Base-by-base conservation (phyloP, 1,284 basidiomycete genomes). In the Moniliella sp. region DNA sequence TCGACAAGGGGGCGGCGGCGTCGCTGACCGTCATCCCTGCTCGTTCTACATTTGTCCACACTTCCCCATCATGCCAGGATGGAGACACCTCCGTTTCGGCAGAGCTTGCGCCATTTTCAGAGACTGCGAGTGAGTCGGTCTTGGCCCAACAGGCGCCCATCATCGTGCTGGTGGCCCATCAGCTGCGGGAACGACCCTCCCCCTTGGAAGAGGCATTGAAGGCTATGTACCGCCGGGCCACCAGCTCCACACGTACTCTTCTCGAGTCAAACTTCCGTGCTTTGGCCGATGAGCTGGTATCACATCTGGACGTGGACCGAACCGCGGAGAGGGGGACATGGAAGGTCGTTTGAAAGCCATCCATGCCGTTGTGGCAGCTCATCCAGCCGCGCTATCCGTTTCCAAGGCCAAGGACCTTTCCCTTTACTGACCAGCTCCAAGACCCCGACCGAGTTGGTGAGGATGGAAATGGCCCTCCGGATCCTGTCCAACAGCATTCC, bases 401-500 rank as follows among this genome's bases (percentile, higher is more conserved):
- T 65, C 70, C 0, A 77, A 80, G 39, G 82, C 81, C 1, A 74
- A 74, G 11, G 75, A 75, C 2, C 65, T 91, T 65, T 88, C 2
- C 82, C 83, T 0, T 88, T 86, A 49, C 65, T 93, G 31, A 82
- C 81, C 61, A 76, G 75, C 42, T 73, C 76, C 0, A 69, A 70
- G 4, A 74, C 72, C 11, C 78, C 81, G 48, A 45, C 68, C 53
- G 83, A 93, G 35, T 70, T 80, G 42, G 64, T 69, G 0, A 40
- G 53, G 25, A 40, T 57, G 36, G 54, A 53, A 21, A 29, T 46
- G 28, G 35, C 57, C 14, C 37, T 94, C 16, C 76, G 76, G 42
- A 80, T 91, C 30, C 94, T 91, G 64, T 69, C 76, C 27, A 69
- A 70, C 10, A 77, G 76, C 5, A 74, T 93, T 27, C 80, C 81